Evolutionary conservation across 1,139 yeast genomes (phyloP).

Genomic region (Zygosaccharomyces sapae): DNA sequence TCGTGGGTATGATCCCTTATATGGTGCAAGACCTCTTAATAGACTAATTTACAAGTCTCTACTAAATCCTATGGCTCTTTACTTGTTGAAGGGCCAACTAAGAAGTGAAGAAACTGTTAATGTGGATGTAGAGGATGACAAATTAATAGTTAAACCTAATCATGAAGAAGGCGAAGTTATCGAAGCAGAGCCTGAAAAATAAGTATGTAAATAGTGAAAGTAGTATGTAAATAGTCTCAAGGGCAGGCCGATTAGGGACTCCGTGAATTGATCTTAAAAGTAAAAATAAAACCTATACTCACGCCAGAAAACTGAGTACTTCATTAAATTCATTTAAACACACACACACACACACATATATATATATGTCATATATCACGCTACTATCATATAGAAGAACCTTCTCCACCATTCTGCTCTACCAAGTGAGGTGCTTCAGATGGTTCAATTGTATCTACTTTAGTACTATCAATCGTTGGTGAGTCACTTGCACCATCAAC

Average conservation of each 20-base stretch:
- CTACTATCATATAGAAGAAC: neutral
- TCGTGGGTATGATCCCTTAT: conserved; percentile 82
- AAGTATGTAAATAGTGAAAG: conserved; percentile 5
- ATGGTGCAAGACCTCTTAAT: conserved; percentile 95
- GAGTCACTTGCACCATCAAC: conserved; percentile 1
- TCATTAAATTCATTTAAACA: no score
- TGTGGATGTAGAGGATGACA: conserved; percentile 30
- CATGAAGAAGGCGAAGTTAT: conserved; percentile 30
- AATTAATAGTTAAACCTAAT: conserved; percentile 32
- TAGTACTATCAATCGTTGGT: neutral
- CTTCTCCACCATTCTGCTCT: conserved; percentile 7
- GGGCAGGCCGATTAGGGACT: no score
- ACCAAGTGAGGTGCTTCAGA: conserved; percentile 3
- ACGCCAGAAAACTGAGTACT: no score
- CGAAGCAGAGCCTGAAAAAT: conserved; percentile 25
- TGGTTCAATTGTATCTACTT: neutral
- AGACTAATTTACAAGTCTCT: conserved; percentile 77
- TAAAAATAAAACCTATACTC: no score
- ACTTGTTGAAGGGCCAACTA: conserved; percentile 74
- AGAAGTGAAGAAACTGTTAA: conserved; percentile 63
- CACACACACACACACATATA: neutral
- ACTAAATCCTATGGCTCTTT: conserved; percentile 80
- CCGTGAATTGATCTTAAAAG: no score
- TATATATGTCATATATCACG: neutral
- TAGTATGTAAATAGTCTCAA: no score